Percentiles rank a stretch among this genome's conserved stretches.
These are phyloP conservation scores for Westerdykella aurantiaca DNA, from an alignment of 2,329 filamentous ascomycete genomes.

Conservation along the genomic window DNA sequence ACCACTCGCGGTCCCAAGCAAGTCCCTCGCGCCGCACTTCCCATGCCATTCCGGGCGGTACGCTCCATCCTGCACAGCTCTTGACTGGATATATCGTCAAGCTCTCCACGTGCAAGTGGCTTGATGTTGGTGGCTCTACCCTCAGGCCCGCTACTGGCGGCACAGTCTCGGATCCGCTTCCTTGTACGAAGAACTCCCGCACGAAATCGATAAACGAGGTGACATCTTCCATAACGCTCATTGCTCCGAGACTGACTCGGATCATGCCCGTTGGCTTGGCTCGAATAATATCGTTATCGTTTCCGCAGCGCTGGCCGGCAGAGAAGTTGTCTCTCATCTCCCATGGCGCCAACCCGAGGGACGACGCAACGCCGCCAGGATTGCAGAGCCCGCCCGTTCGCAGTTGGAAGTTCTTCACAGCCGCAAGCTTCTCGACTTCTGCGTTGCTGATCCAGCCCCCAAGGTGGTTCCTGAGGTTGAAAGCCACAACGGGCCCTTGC, in stretches of 20 bases:
- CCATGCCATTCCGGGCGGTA: conserved; percentile 64
- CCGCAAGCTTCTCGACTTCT: conserved; percentile 82
- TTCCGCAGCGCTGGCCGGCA: conserved; percentile 76
- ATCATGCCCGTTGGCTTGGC: conserved; percentile 87
- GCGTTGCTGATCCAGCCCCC: conserved; percentile 73
- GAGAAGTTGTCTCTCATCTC: conserved; percentile 84
- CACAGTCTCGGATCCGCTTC: conserved; percentile 6
- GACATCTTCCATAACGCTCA: conserved; percentile 76
- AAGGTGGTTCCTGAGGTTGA: conserved; percentile 67
- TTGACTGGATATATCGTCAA: conserved; percentile 81
- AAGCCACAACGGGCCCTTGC: conserved; percentile 72
- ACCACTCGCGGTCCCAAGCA: conserved; percentile 96
- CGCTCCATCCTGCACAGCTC: conserved; percentile 74
- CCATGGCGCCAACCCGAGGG: conserved; percentile 67
- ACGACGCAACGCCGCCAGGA: conserved; percentile 73
- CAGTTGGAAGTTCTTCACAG: conserved; percentile 72
- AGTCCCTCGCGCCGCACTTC: conserved; percentile 75
- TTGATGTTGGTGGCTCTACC: conserved; percentile 23
- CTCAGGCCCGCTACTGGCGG: conserved; percentile 18
- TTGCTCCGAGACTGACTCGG: conserved; percentile 79
- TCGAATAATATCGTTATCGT: conserved; percentile 71
- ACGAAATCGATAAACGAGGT: conserved; percentile 66
- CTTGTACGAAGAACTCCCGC: conserved; percentile 41
- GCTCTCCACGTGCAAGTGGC: conserved; percentile 42
- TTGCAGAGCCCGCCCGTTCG: conserved; percentile 89